Evolutionary conservation across 176 grass and related monocot species (phyloP), one percentile per base, ranked within the genome.

Genomic region (Pontederia crassipes): DNA sequence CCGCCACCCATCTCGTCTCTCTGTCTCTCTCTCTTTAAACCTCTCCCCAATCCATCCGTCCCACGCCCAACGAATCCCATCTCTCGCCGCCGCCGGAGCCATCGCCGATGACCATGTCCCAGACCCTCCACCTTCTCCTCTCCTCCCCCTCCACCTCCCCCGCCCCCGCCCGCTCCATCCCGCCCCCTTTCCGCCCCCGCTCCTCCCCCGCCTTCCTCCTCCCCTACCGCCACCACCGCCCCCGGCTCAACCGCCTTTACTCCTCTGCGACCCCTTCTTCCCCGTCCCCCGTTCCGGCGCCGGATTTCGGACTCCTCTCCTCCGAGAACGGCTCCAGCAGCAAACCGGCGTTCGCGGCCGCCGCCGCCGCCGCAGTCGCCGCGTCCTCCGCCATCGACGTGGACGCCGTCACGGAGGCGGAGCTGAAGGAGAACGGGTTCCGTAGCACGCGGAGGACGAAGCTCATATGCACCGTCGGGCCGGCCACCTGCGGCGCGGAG

Each of bases 371-470:
- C 0, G 55, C 67, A 4, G 45, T 76, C 8, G 65, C 61, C 45
- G 13, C 28, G 3, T 3, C 63, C 13, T 46, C 70, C 15, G 69
- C 70, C n/a, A 72, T 85, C 59, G 74, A 77, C 67, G 81, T 81
- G 9, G 84, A 88, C 45, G 64, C 80, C 14, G 84, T 86, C 13
- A 89, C 82, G 60, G 87, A 92, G 67, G 77, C 82, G n/a, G 88
- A 98, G 51, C 79, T 92, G 64, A 79, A 83, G 77, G 93, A 98
- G 74, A 92, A 92, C 66, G 84, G 93, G 40, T 86, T 88, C 84
- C 85, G 93, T 61, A 92, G 93, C 81, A 92, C 93, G 58, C 79
- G 93, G 66, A 76, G 93, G 73, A 98, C 93, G 58, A 98, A 98
- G 81, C 93, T 98, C 64, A 68, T 98, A 20, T 98, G 93, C 81